phyloP scores from a whole-genome alignment of 495 filamentous ascomycete genomes.

The Staphylotrichum tortipilum region DNA sequence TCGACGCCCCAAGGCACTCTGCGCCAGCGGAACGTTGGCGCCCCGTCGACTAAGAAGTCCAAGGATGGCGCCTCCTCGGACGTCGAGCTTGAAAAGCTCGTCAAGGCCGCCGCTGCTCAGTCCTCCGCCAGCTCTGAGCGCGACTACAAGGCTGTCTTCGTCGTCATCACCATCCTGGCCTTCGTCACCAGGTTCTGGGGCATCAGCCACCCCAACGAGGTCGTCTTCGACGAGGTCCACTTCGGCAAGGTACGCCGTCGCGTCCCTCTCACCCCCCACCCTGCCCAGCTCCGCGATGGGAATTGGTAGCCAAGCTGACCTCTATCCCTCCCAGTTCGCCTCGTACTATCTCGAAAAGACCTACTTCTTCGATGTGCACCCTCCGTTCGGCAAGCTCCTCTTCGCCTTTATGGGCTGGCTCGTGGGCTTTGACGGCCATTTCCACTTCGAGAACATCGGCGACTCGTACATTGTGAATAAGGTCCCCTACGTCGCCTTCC shows the following conservation, averaged over 20 bases:
- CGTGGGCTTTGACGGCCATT: constrained; percentile 89
- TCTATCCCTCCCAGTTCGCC: constrained; percentile 55
- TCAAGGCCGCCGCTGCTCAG: constrained; percentile 21
- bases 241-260: constrained; percentile 83
- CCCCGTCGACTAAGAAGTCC: constrained; percentile 38
- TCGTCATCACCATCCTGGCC: constrained; percentile 69
- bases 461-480: constrained; percentile 97
- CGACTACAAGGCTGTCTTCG: constrained; percentile 77
- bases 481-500: constrained; percentile 92
- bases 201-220: constrained; percentile 87
- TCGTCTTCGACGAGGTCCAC: constrained; percentile 98
- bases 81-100: constrained; percentile 38
- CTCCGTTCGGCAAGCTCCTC: constrained; percentile 85
- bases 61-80: constrained; percentile 34
- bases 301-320: constrained; percentile 6
- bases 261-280: neutral
- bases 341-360: constrained; percentile 96
- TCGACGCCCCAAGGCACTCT: constrained; percentile 41
- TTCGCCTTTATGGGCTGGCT: constrained; percentile 96
- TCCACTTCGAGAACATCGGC: constrained; percentile 98
- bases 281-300: too few relatives aligned
- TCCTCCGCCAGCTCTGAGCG: constrained; percentile 44
- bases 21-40: constrained; percentile 45
- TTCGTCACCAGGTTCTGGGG: constrained; percentile 92
- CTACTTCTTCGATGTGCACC: constrained; percentile 99